phyloP scores from a whole-genome alignment of 352 stramenopile species.

The Phytopythium litorale region DNA sequence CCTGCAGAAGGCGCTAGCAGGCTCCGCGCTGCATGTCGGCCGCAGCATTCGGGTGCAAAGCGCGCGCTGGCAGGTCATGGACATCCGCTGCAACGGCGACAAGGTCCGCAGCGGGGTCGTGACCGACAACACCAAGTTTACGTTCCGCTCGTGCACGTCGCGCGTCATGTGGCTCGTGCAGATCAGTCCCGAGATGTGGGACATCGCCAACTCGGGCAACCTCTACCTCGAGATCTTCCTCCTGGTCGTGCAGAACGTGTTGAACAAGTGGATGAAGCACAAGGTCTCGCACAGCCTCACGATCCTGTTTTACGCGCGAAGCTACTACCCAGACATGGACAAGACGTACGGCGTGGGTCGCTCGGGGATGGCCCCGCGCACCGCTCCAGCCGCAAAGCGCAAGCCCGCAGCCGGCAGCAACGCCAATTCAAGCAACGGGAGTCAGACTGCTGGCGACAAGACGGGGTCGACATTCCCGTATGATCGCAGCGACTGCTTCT shows the following conservation, averaged over 20 bases:
- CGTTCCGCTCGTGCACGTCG: conserved; percentile 92
- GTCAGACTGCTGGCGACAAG: conserved; percentile 12
- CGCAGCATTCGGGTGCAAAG: conserved; percentile 76
- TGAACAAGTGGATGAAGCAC: conserved; percentile 90
- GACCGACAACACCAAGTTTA: conserved; percentile 95
- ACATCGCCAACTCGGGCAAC: conserved; percentile 86
- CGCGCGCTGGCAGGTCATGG: conserved; percentile 84
- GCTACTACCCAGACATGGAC: conserved; percentile 83
- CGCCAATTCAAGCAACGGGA: conserved; percentile 9
- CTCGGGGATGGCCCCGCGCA: neutral
- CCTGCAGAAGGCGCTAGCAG: conserved; percentile 63
- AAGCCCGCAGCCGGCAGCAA: conserved; percentile 1
- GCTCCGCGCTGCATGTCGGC: conserved; percentile 68
- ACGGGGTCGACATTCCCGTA: conserved; percentile 62
- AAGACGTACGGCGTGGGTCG: conserved; percentile 17
- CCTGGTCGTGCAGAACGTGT: conserved; percentile 66
- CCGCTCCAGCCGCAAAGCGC: conserved; percentile 6
- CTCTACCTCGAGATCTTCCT: conserved; percentile 92
- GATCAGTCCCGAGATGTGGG: conserved; percentile 94
- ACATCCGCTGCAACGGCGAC: conserved; percentile 82
- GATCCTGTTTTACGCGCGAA: conserved; percentile 90
- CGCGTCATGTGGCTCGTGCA: conserved; percentile 98
- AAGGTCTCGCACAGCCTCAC: conserved; percentile 91
- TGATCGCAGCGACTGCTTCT: conserved; percentile 54
- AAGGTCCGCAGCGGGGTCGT: conserved; percentile 92